Evolutionary conservation across 805 yeast genomes (phyloP).

Genomic region (Myxozyma neotropica): DNA sequence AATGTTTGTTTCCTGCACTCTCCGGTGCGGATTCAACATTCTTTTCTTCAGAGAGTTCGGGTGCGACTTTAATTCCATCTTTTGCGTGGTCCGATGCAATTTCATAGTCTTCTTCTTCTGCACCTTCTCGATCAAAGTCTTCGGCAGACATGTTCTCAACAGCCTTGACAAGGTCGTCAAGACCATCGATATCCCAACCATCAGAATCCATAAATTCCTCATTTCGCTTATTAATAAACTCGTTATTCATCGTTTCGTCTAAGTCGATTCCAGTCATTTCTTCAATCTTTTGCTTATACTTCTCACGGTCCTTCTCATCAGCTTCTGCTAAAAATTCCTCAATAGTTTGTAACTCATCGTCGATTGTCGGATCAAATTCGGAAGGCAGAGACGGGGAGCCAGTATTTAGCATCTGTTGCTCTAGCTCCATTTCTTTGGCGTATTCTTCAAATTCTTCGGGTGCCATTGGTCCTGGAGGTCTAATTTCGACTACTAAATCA

Average conservation of each 20-base stretch:
- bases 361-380: background rate
- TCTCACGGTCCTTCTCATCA: background rate
- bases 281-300: background rate
- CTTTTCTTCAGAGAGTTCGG: too few relatives aligned
- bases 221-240: background rate
- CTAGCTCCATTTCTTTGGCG: constrained; percentile 8
- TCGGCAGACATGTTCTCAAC: background rate
- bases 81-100: background rate
- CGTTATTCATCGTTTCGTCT: background rate
- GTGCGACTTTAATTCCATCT: background rate
- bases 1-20: background rate
- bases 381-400: background rate
- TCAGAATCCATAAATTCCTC: background rate
- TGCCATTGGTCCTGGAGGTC: constrained; percentile 28
- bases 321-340: background rate
- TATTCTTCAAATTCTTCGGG: constrained; percentile 20
- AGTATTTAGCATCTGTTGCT: background rate
- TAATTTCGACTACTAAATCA: constrained; percentile 21
- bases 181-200: constrained; percentile 1
- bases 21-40: background rate
- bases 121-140: background rate
- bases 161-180: background rate
- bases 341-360: background rate
- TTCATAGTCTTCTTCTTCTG: background rate
- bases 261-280: background rate